Conservation (phyloP, 2,329 filamentous ascomycete genomes). For the Cordyceps cateniannulata region DNA sequence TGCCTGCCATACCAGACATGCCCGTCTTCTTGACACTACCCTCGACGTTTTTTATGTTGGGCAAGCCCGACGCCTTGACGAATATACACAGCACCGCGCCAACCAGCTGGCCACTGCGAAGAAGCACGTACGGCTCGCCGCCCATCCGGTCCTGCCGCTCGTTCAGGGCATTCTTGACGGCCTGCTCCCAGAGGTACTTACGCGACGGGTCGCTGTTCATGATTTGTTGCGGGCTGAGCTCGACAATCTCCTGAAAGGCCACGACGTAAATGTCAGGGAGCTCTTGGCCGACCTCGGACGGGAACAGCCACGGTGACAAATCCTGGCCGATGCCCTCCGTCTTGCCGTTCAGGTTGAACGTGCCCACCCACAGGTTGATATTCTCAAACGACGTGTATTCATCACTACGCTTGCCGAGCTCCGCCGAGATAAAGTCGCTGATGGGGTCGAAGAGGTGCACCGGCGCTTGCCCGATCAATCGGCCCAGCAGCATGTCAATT, state of each 20-base stretch:
- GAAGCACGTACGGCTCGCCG: conserved; percentile 75
- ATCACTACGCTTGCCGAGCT: conserved; percentile 59
- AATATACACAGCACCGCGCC: conserved; percentile 90
- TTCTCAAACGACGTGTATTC: conserved; percentile 71
- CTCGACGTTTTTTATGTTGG: conserved; percentile 91
- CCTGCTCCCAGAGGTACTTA: conserved; percentile 78
- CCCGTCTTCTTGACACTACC: conserved; percentile 91
- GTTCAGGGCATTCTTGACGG: conserved; percentile 74
- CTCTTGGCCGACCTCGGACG: conserved; percentile 46
- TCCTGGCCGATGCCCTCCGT: conserved; percentile 73
- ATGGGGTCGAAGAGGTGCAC: conserved; percentile 91
- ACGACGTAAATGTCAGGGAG: conserved; percentile 83
- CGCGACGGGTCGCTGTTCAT: conserved; percentile 94
- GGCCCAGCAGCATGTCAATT: conserved; percentile 86
- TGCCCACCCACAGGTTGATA: conserved; percentile 80
- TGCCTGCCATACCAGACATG: conserved; percentile 93
- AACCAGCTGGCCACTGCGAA: conserved; percentile 89
- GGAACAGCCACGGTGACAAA: conserved; percentile 79
- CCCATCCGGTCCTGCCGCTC: conserved; percentile 56
- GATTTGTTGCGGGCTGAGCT: conserved; percentile 93
- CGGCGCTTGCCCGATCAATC: conserved; percentile 73
- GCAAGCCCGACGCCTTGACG: conserved; percentile 70
- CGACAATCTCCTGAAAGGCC: conserved; percentile 97
- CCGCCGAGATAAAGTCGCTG: conserved; percentile 78
- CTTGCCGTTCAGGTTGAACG: conserved; percentile 91